Conservation (phyloP, 768 basidiomycete species). For the Rhodosporidiobolus sp. region DNA sequence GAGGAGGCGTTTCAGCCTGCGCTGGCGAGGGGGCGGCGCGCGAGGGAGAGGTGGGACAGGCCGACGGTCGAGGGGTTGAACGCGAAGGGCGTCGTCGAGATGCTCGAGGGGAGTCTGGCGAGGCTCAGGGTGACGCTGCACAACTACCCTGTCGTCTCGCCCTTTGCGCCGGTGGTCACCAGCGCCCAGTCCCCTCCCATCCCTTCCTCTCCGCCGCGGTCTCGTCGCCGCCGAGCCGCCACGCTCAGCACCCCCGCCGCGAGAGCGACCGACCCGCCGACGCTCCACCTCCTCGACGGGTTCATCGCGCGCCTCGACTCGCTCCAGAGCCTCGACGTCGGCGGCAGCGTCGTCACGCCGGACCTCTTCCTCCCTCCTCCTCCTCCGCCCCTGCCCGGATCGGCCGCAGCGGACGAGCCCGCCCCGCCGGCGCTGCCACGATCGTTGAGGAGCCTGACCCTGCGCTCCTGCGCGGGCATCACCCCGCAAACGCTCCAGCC, state of each 20-base stretch:
- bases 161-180: background rate
- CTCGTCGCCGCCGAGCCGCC: background rate
- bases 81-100: background rate
- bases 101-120: background rate
- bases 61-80: constrained; percentile 17
- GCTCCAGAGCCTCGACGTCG: constrained; percentile 16
- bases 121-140: constrained; percentile 12
- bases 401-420: background rate
- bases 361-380: constrained; percentile 2
- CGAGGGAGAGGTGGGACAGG: background rate
- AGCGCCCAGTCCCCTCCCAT: background rate
- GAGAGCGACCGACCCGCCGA: background rate
- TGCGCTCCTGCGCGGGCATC: background rate
- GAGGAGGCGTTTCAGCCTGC: background rate
- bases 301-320: constrained; percentile 3
- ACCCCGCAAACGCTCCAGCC: background rate
- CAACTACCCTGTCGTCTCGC: constrained; percentile 12
- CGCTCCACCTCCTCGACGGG: constrained; percentile 11
- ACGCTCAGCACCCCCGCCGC: background rate
- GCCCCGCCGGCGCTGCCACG: background rate
- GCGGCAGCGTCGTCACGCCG: constrained; percentile 20
- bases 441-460: background rate
- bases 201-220: background rate
- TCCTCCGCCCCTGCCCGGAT: background rate
- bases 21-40: background rate